A percentile compares a stretch with the other conserved stretches of the same genome.
These are phyloP conservation scores for Irpex sp. DNA, from an alignment of 1,284 basidiomycete genomes.

Conservation along the genomic window DNA sequence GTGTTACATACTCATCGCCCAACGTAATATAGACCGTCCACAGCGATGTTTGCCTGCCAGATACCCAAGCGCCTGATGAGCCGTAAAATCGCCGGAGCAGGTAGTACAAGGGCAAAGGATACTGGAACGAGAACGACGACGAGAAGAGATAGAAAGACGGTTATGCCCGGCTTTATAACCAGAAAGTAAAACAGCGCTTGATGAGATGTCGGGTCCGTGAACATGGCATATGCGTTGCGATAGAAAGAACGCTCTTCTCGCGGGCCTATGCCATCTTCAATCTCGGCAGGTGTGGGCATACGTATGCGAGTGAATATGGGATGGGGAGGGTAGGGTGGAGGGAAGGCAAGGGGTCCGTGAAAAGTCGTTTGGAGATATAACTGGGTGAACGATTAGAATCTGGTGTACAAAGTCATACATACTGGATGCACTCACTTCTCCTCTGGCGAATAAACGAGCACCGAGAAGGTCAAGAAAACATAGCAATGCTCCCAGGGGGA, in stretches of 20 bases:
- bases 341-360: conserved; percentile 58
- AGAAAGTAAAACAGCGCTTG: conserved; percentile 81
- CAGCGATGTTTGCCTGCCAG: conserved; percentile 76
- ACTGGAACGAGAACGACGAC: conserved; percentile 54
- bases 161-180: conserved; percentile 76
- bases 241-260: conserved; percentile 64
- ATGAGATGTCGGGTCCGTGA: conserved; percentile 72
- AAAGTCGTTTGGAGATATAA: conserved; percentile 63
- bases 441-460: conserved; percentile 61
- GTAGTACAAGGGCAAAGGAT: conserved; percentile 50
- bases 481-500: conserved; percentile 70
- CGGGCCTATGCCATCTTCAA: conserved; percentile 39
- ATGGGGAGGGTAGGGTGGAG: conserved; percentile 50
- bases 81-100: conserved; percentile 61
- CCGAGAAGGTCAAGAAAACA: conserved; percentile 73
- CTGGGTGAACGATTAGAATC: conserved; percentile 24
- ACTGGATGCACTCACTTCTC: conserved; percentile 43
- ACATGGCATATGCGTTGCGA: conserved; percentile 75
- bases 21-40: conserved; percentile 58
- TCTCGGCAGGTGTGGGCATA: conserved; percentile 39
- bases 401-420: not conserved
- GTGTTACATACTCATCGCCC: not conserved
- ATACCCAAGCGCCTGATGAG: conserved; percentile 59
- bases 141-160: conserved; percentile 54
- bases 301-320: conserved; percentile 65